Base-by-base conservation (phyloP, 208 protist species). In the Trypanosomatidae sp. region DNA sequence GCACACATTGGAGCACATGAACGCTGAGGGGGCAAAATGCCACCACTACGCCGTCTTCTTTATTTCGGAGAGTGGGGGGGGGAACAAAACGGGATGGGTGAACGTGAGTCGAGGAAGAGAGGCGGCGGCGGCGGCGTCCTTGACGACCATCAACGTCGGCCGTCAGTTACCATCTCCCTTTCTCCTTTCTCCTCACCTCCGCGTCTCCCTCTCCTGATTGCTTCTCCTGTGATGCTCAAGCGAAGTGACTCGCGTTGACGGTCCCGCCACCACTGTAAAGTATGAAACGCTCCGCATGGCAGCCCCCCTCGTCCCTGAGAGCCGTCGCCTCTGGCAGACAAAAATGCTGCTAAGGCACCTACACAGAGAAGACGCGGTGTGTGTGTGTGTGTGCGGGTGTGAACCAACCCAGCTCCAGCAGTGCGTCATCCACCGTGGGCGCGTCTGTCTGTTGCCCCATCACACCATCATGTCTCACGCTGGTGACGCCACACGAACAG, bases 401-500 rank as follows among this genome's bases (percentile, higher is more conserved):
- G 25, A 7, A 19, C 25, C 25, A 55, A 17, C 22, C 6, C 50
- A 55, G 1, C 9, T 55, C 25, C 22, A 55, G 9, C n/a, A 55
- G 50, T n/a, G 53, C 25, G 25, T 59, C 25, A 33, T 59, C 53
- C 1, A 25, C 25, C 25, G 25, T 33, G 25, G 53, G 22, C 25
- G 25, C 25, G 33, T 2, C 22, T 59, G 25, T 33, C 25, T 22
- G 22, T 6, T 19, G 55, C 55, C 60, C 1, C 60, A 15, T 39
- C 22, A 44, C 9, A 44, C 39, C 9, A 9, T 4, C 0, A 28
- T 36, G 41, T 36, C 44, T 55, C 50, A 56, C 4, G 64, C 33
- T 12, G 47, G 41, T 41, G 70, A 67, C 15, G 86, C 8, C 25
- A 97, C 71, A 43, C 80, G 67, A 19, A 93, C 60, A n/a, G 62